These are phyloP conservation scores for Collybiopsis luxurians DNA, from an alignment of 768 basidiomycete species.

Conservation along the genomic window DNA sequence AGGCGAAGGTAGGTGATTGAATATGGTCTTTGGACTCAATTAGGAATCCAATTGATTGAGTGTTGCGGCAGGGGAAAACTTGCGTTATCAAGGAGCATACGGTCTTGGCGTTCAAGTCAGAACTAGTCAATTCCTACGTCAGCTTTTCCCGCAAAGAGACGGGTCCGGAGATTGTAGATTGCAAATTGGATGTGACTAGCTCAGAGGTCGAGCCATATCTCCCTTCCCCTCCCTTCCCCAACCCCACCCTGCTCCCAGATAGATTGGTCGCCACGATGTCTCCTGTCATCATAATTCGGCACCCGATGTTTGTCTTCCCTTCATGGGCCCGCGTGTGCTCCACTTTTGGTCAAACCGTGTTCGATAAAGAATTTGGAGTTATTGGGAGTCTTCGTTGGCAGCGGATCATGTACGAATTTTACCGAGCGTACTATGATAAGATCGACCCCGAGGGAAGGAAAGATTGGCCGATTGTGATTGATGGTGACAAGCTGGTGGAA, in stretches of 20 bases:
- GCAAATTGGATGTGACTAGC: not conserved
- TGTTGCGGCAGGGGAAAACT: not conserved
- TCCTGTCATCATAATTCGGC: constrained; percentile 8
- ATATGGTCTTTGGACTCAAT: too few relatives aligned
- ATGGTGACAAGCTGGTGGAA: too few relatives aligned
- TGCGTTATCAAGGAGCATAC: constrained; percentile 2
- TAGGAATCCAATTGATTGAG: not conserved
- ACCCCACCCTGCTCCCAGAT: constrained; percentile 6
- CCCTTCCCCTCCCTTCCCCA: constrained; percentile 1
- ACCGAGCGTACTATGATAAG: constrained; percentile 2
- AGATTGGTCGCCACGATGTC: not conserved
- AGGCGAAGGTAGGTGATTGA: not conserved
- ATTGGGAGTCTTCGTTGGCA: not conserved
- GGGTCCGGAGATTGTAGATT: not conserved
- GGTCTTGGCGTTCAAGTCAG: not conserved
- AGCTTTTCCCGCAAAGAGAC: not conserved
- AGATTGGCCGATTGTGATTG: not conserved
- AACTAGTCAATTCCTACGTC: not conserved
- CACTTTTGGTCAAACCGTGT: not conserved
- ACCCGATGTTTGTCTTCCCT: not conserved
- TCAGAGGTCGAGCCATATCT: not conserved
- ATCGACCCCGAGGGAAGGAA: not conserved
- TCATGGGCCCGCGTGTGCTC: not conserved
- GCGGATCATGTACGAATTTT: constrained; percentile 3
- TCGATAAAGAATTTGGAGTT: constrained; percentile 1